phyloP scores from a whole-genome alignment of 2,329 filamentous ascomycete genomes.

The Ceratocystis cacaofunesta region DNA sequence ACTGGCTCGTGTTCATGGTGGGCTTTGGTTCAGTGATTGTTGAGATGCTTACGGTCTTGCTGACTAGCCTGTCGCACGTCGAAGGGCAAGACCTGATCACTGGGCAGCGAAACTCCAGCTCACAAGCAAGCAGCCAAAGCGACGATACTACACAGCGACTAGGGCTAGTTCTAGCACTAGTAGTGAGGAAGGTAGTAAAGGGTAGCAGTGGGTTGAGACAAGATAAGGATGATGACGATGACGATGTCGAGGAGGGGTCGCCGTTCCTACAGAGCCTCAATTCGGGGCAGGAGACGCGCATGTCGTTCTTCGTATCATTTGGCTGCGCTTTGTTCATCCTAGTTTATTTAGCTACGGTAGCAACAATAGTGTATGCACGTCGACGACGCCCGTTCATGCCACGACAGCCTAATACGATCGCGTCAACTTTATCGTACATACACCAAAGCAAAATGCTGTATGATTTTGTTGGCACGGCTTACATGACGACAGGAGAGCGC shows the following conservation, averaged over 20 bases:
- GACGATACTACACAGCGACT: background rate
- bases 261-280: conserved; percentile 25
- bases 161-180: background rate
- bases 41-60: conserved; percentile 57
- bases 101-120: conserved; percentile 29
- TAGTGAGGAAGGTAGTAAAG: background rate
- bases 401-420: conserved; percentile 64
- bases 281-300: conserved; percentile 43
- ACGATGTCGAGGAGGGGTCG: conserved; percentile 15
- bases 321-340: conserved; percentile 47
- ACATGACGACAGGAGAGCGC: conserved; percentile 47
- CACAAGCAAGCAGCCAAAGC: background rate
- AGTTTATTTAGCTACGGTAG: conserved; percentile 46
- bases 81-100: conserved; percentile 36
- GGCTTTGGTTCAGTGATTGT: conserved; percentile 57
- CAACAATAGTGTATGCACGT: conserved; percentile 43
- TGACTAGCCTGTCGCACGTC: conserved; percentile 49
- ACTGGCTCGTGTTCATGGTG: conserved; percentile 51
- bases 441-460: conserved; percentile 70
- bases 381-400: conserved; percentile 59
- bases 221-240: background rate
- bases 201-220: background rate
- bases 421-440: conserved; percentile 60
- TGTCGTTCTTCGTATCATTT: conserved; percentile 54
- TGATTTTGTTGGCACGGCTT: conserved; percentile 56